Percentiles rank a stretch among this genome's conserved stretches.
Evolutionary conservation across 495 filamentous ascomycete genomes (phyloP).

Genomic region (Thermothielavioides terrestris): DNA sequence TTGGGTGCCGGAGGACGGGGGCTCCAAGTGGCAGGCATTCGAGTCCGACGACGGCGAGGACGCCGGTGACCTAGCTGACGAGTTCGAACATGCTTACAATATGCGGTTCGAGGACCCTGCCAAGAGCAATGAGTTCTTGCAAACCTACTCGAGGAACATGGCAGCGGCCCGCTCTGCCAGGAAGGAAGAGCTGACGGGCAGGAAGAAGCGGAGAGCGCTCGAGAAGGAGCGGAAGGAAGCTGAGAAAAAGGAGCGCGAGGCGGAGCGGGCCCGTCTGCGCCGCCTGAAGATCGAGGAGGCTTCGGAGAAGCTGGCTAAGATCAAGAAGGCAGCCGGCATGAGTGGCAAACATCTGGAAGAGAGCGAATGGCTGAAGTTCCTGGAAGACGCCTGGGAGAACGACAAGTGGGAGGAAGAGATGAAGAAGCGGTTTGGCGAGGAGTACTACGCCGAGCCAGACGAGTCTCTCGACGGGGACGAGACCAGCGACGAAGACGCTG

Average conservation of each 20-base stretch:
- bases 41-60: slow-evolving; percentile 90
- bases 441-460: slow-evolving; percentile 70
- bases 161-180: slow-evolving; percentile 72
- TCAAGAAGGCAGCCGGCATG: slow-evolving; percentile 80
- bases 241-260: slow-evolving; percentile 64
- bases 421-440: slow-evolving; percentile 73
- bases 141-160: slow-evolving; percentile 79
- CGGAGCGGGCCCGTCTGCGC: slow-evolving; percentile 73
- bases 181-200: slow-evolving; percentile 64
- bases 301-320: slow-evolving; percentile 68
- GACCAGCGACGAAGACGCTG: slow-evolving; percentile 19
- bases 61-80: slow-evolving; percentile 70
- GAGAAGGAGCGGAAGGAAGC: slow-evolving; percentile 69
- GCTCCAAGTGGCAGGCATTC: slow-evolving; percentile 58
- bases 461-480: slow-evolving; percentile 37
- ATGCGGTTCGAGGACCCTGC: slow-evolving; percentile 88
- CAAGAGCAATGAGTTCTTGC: slow-evolving; percentile 71
- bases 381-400: slow-evolving; percentile 81
- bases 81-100: slow-evolving; percentile 91
- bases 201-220: slow-evolving; percentile 67
- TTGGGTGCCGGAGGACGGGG: slow-evolving; percentile 54
- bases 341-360: slow-evolving; percentile 59
- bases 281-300: slow-evolving; percentile 84
- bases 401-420: slow-evolving; percentile 84
- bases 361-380: slow-evolving; percentile 68